phyloP scores from a whole-genome alignment of 345 rosid genomes.

The Populus nigra region DNA sequence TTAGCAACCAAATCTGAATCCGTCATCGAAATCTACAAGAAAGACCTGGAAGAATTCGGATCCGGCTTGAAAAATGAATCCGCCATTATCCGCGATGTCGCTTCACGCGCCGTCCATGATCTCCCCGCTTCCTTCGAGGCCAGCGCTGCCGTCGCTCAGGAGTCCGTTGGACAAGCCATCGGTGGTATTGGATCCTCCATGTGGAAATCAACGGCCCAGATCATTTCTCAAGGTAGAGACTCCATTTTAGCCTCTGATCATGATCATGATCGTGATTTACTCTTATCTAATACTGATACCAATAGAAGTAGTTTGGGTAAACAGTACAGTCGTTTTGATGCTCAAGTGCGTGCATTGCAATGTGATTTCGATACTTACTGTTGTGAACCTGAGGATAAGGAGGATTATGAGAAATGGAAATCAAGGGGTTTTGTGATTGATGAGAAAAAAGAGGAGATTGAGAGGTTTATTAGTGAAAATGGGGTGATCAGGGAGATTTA shows the following conservation, averaged over 20 bases:
- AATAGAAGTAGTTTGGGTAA: slow-evolving; percentile 8
- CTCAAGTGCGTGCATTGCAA: slow-evolving; percentile 54
- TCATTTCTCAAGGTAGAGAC: slow-evolving; percentile 65
- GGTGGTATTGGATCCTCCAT: slow-evolving; percentile 79
- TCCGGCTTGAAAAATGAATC: slow-evolving; percentile 72
- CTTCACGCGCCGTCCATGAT: slow-evolving; percentile 73
- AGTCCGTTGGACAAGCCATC: slow-evolving; percentile 72
- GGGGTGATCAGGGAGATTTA: slow-evolving; percentile 40
- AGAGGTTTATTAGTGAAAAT: slow-evolving; percentile 33
- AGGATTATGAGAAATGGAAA: slow-evolving; percentile 54
- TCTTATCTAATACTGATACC: slow-evolving; percentile 15
- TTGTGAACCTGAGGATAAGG: slow-evolving; percentile 51
- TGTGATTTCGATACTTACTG: slow-evolving; percentile 46
- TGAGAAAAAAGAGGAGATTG: slow-evolving; percentile 44
- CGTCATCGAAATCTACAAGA: slow-evolving; percentile 61
- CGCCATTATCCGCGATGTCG: slow-evolving; percentile 54
- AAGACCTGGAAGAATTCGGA: slow-evolving; percentile 70
- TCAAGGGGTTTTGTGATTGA: slow-evolving; percentile 43
- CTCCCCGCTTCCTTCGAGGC: slow-evolving; percentile 61
- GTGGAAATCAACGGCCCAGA: slow-evolving; percentile 68
- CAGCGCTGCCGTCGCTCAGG: slow-evolving; percentile 76
- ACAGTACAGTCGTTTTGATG: slow-evolving; percentile 63
- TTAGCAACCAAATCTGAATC: slow-evolving; percentile 61
- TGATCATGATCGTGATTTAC: slow-evolving; percentile 16
- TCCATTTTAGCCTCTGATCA: slow-evolving; percentile 25